phyloP scores from a whole-genome alignment of 495 filamentous ascomycete genomes.

The Zalerion maritima region DNA sequence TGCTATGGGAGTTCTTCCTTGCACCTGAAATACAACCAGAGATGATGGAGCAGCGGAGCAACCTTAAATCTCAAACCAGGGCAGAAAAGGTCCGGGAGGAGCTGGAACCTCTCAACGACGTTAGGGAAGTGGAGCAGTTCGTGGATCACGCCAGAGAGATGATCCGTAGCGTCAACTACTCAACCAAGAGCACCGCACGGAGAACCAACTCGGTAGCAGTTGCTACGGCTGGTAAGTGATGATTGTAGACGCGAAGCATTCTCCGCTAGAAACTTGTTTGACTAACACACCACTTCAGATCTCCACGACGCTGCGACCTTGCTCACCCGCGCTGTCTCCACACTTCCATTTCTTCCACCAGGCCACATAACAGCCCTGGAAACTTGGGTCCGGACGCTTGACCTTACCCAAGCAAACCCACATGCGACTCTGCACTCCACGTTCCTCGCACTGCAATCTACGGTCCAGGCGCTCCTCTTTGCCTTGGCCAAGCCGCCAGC shows the following conservation, averaged over 20 bases:
- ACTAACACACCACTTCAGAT: conserved; percentile 33
- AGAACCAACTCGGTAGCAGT: conserved; percentile 45
- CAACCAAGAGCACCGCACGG: conserved; percentile 66
- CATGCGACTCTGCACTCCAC: conserved; percentile 56
- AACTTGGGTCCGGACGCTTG: conserved; percentile 51
- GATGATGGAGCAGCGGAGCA: conserved; percentile 78
- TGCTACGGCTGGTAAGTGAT: conserved; percentile 35
- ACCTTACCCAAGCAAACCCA: conserved; percentile 59
- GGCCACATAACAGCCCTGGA: conserved; percentile 56
- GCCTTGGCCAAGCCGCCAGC: conserved; percentile 70
- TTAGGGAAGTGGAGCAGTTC: conserved; percentile 87
- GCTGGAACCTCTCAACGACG: conserved; percentile 67
- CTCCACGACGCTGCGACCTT: conserved; percentile 52
- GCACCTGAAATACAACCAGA: conserved; percentile 86
- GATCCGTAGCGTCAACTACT: conserved; percentile 66
- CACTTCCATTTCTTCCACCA: conserved; percentile 50
- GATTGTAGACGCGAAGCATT: conserved; percentile 4
- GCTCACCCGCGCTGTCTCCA: conserved; percentile 40
- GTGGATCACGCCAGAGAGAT: conserved; percentile 77
- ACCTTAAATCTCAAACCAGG: conserved; percentile 68
- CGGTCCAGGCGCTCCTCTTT: conserved; percentile 62
- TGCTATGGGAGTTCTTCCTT: conserved; percentile 98
- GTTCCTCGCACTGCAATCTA: conserved; percentile 60
- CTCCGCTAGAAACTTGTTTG: conserved; percentile 15
- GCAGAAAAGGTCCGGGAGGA: conserved; percentile 79